These are phyloP conservation scores for Fusarium cyanostomum DNA, from an alignment of 2,329 filamentous ascomycete genomes.

Conservation along the genomic window DNA sequence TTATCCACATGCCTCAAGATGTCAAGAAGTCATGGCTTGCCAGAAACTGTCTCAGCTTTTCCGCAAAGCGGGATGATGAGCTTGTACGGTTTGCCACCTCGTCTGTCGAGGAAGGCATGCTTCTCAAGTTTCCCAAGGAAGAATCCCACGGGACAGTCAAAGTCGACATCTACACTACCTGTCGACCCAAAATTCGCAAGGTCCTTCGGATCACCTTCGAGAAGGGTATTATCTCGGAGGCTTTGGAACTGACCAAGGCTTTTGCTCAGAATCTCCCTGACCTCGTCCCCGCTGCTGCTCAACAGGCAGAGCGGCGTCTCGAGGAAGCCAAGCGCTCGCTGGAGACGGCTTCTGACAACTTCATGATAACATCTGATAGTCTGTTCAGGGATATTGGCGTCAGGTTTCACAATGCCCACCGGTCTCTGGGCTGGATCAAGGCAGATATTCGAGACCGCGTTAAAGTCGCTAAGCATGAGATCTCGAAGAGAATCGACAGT, in stretches of 20 bases:
- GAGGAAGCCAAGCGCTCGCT: constrained; percentile 48
- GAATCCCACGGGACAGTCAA: constrained; percentile 68
- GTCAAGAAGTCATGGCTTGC: constrained; percentile 64
- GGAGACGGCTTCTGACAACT: constrained; percentile 44
- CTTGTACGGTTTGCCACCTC: constrained; percentile 60
- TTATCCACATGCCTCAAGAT: constrained; percentile 62
- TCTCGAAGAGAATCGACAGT: constrained; percentile 30
- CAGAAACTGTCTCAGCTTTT: constrained; percentile 65
- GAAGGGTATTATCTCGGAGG: constrained; percentile 55
- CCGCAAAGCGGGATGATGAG: constrained; percentile 60
- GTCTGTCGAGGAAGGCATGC: constrained; percentile 59
- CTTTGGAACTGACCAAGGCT: constrained; percentile 55
- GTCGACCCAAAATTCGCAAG: constrained; percentile 69
- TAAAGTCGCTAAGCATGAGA: constrained; percentile 23
- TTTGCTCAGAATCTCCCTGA: constrained; percentile 55
- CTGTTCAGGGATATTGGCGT: constrained; percentile 37
- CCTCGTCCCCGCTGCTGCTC: constrained; percentile 52
- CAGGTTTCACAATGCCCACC: constrained; percentile 36
- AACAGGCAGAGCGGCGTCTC: constrained; percentile 51
- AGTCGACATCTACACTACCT: constrained; percentile 66
- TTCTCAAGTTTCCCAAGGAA: constrained; percentile 61
- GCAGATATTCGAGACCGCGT: constrained; percentile 28
- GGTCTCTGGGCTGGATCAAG: constrained; percentile 36
- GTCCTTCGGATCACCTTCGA: constrained; percentile 70
- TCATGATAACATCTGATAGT: constrained; percentile 44